A percentile compares a stretch with the other conserved stretches of the same genome.
phyloP scores from a whole-genome alignment of 331 rosid species.

The Cydonia oblonga region DNA sequence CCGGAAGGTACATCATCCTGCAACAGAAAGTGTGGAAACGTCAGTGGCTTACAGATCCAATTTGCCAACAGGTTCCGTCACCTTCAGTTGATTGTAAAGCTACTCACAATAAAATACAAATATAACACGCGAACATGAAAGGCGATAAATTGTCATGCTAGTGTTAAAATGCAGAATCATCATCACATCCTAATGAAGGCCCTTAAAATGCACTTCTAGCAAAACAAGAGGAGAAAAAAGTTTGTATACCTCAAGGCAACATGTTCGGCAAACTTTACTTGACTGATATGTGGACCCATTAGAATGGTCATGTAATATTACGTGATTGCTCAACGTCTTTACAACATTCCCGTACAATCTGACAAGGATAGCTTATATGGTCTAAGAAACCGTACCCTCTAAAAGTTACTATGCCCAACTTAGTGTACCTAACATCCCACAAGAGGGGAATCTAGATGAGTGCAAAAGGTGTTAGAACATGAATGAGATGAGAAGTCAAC shows the following conservation, averaged over 20 bases:
- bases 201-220: no score
- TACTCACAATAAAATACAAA: neutral
- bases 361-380: neutral
- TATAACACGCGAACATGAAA: neutral
- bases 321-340: neutral
- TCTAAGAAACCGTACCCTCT: neutral
- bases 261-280: neutral
- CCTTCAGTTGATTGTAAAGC: neutral
- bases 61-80: neutral
- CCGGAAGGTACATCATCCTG: conserved; percentile 34
- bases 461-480: neutral
- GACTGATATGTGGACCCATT: neutral
- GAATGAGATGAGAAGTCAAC: neutral
- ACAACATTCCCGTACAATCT: neutral
- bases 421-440: neutral
- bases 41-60: neutral
- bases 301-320: neutral
- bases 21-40: neutral
- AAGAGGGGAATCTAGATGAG: neutral
- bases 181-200: neutral
- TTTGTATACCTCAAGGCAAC: neutral
- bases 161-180: neutral
- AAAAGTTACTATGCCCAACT: neutral
- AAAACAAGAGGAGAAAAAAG: no score
- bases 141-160: neutral